Evolutionary conservation across 768 basidiomycete genomes (phyloP).

Genomic region (Infundibulicybe gibba): DNA sequence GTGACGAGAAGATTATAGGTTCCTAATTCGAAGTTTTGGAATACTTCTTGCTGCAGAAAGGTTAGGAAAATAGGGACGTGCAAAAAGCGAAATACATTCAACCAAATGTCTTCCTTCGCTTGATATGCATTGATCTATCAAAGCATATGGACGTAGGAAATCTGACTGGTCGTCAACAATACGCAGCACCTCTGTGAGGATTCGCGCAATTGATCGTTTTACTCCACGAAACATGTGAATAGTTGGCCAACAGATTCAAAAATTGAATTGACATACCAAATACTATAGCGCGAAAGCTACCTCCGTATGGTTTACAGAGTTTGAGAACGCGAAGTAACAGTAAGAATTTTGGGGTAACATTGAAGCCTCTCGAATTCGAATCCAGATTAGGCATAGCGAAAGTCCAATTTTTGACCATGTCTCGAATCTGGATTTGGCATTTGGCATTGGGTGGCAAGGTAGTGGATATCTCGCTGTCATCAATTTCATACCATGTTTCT

Average conservation of each 20-base stretch:
- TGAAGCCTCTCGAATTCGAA: conserved; percentile 52
- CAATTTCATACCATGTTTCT: conserved; percentile 29
- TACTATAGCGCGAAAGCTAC: conserved; percentile 61
- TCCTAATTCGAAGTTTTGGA: conserved; percentile 48
- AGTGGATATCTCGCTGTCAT: conserved; percentile 20
- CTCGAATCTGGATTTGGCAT: conserved; percentile 21
- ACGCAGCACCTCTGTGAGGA: conserved; percentile 58
- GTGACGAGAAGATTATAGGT: conserved; percentile 62
- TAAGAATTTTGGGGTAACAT: conserved; percentile 66
- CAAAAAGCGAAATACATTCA: background rate
- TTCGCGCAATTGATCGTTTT: conserved; percentile 48
- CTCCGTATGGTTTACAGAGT: conserved; percentile 47
- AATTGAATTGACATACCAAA: conserved; percentile 42
- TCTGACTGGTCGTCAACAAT: conserved; percentile 44
- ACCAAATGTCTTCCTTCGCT: background rate
- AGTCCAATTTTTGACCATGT: conserved; percentile 54
- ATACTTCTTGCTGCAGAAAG: conserved; percentile 38
- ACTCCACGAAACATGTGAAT: conserved; percentile 34
- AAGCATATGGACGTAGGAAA: conserved; percentile 52
- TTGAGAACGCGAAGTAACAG: conserved; percentile 57
- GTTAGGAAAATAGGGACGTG: background rate
- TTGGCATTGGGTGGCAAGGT: conserved; percentile 16
- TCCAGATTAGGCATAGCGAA: conserved; percentile 65
- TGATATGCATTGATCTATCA: conserved; percentile 34
- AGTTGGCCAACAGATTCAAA: background rate